Conservation (phyloP, 208 protist genomes). For the Leishmania tropica region DNA sequence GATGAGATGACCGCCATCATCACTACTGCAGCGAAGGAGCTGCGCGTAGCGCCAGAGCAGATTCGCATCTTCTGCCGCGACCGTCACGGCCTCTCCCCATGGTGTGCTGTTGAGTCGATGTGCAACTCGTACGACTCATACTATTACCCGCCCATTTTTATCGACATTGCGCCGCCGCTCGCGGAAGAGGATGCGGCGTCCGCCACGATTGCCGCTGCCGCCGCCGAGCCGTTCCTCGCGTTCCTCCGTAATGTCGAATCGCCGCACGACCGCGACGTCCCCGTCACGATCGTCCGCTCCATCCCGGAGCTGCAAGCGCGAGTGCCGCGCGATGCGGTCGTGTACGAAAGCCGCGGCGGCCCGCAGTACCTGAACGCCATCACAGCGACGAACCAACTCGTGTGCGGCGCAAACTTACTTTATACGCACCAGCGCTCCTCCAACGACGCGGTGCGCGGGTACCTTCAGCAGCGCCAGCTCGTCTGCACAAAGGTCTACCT, state of each 20-base stretch:
- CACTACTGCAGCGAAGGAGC: constrained; percentile 34
- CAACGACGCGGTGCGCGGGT: constrained; percentile 9
- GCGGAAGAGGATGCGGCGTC: neutral
- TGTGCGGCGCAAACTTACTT: constrained; percentile 36
- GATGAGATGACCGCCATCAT: constrained; percentile 24
- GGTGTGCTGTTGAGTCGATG: constrained; percentile 10
- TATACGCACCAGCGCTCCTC: neutral
- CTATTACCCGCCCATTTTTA: constrained; percentile 21
- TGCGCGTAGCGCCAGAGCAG: constrained; percentile 28
- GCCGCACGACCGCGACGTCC: constrained; percentile 1
- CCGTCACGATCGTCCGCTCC: constrained; percentile 21
- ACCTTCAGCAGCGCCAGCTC: constrained; percentile 28
- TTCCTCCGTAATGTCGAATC: constrained; percentile 19
- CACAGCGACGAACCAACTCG: constrained; percentile 12
- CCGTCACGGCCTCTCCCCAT: constrained; percentile 14
- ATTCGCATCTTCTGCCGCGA: constrained; percentile 39
- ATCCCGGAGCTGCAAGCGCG: constrained; percentile 13
- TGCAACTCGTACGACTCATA: constrained; percentile 23
- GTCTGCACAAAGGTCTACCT: constrained; percentile 32
- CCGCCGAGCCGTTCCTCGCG: constrained; percentile 6
- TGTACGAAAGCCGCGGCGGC: constrained; percentile 16
- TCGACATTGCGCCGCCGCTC: constrained; percentile 14
- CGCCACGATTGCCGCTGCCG: neutral
- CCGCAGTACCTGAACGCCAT: neutral
- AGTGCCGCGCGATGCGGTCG: constrained; percentile 11